A percentile compares a stretch with the other conserved stretches of the same genome.
phyloP scores from a whole-genome alignment of 2,329 filamentous ascomycete genomes.

The Aureobasidium vineae region DNA sequence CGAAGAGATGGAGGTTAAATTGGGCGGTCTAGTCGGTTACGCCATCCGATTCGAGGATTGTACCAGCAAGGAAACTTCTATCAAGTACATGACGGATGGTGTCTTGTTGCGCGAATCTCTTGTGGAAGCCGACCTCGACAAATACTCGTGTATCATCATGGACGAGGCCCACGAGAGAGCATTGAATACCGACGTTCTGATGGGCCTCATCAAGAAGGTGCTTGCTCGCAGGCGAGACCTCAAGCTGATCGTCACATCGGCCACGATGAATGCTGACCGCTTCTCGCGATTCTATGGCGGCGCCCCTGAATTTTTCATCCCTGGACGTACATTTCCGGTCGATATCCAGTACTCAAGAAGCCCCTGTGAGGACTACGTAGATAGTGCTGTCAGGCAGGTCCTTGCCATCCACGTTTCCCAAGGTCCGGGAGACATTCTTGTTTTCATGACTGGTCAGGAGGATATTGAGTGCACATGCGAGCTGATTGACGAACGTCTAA shows the following conservation, averaged over 20 bases:
- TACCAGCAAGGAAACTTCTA: constrained; percentile 89
- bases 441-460: constrained; percentile 99
- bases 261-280: constrained; percentile 96
- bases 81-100: constrained; percentile 99
- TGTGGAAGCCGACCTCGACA: constrained; percentile 87
- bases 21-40: constrained; percentile 88
- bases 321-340: constrained; percentile 93
- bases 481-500: constrained; percentile 80
- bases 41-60: constrained; percentile 98
- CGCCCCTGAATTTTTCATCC: constrained; percentile 94
- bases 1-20: constrained; percentile 94
- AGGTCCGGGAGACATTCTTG: constrained; percentile 86
- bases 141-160: constrained; percentile 99
- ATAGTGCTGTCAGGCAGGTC: constrained; percentile 93
- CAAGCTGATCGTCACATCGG: constrained; percentile 96
- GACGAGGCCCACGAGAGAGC: constrained; percentile 98
- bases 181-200: constrained; percentile 92
- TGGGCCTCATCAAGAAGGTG: constrained; percentile 98
- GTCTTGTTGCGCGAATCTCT: constrained; percentile 90
- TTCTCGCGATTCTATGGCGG: constrained; percentile 97
- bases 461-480: constrained; percentile 98
- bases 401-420: constrained; percentile 95
- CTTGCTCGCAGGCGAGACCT: constrained; percentile 83
- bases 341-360: constrained; percentile 95
- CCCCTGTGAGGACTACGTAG: constrained; percentile 96